These are phyloP conservation scores for Stephanodiscus triporus DNA, from an alignment of 108 stramenopile species.

Conservation along the genomic window DNA sequence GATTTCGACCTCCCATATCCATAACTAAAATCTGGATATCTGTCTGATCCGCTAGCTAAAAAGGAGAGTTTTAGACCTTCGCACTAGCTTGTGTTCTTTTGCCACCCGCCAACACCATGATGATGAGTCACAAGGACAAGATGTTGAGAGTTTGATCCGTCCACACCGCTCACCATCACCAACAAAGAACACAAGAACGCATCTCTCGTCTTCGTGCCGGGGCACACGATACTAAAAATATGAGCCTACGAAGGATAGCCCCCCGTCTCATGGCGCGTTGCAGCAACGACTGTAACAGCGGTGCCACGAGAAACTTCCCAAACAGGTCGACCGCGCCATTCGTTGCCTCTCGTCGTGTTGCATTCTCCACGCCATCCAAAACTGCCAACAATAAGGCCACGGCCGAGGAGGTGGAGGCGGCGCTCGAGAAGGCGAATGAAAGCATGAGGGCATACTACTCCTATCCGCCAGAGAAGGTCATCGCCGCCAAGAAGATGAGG, in stretches of 20 bases:
- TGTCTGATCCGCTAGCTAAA: too few species aligned
- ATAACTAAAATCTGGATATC: too few species aligned
- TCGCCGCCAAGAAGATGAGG: slow-evolving; percentile 51
- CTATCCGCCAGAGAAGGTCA: slow-evolving; percentile 63
- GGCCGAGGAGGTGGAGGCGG: slow-evolving; percentile 50
- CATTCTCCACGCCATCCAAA: slow-evolving; percentile 1
- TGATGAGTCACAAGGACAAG: too few species aligned
- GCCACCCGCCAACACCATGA: too few species aligned
- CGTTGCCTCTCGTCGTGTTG: background rate
- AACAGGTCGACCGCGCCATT: background rate
- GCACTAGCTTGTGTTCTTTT: too few species aligned
- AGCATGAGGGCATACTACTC: slow-evolving; percentile 69
- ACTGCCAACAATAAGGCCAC: slow-evolving; percentile 22
- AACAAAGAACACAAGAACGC: background rate
- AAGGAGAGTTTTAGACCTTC: too few species aligned
- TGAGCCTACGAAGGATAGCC: slow-evolving; percentile 9
- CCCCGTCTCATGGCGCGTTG: slow-evolving; percentile 1
- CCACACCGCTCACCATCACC: too few species aligned
- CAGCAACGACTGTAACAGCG: background rate
- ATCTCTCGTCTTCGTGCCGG: background rate
- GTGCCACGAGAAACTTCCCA: background rate
- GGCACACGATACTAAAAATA: background rate
- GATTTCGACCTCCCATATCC: too few species aligned
- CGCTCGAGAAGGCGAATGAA: slow-evolving; percentile 65
- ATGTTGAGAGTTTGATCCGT: too few species aligned